Evolutionary conservation across 2,329 filamentous ascomycete species (phyloP).

Genomic region (Xylariales sp.): DNA sequence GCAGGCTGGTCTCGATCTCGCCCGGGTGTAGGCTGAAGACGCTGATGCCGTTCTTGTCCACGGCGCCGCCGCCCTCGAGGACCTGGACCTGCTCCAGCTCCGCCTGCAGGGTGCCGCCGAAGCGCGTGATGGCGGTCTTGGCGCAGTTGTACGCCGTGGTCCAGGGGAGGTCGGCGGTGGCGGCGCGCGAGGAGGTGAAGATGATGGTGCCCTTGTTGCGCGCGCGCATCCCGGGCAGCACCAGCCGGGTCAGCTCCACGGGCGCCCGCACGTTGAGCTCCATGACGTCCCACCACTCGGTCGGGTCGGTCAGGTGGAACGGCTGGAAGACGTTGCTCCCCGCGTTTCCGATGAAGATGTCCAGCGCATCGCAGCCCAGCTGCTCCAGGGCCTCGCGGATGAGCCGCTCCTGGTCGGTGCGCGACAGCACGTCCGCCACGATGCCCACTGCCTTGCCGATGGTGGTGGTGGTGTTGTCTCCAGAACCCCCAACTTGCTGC

Average conservation of each 20-base stretch:
- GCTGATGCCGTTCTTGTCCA: conserved; percentile 1
- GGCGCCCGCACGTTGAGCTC: conserved; percentile 6
- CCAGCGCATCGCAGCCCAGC: neutral
- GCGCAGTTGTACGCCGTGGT: conserved; percentile 3
- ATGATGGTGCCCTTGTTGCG: conserved; percentile 4
- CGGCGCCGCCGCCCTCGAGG: neutral
- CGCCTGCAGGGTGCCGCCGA: conserved; percentile 1
- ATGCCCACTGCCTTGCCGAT: neutral
- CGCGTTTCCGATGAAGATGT: conserved; percentile 4
- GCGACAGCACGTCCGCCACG: conserved; percentile 1
- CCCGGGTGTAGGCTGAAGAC: conserved; percentile 2
- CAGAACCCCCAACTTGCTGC: neutral
- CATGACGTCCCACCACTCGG: conserved; percentile 2
- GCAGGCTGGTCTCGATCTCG: conserved; percentile 2
- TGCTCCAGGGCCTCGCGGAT: neutral
- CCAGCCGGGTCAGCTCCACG: conserved; percentile 1
- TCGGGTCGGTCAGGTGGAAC: conserved; percentile 4
- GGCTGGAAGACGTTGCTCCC: conserved; percentile 4
- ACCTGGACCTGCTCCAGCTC: conserved; percentile 2
- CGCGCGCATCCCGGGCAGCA: conserved; percentile 1
- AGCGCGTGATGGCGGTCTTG: conserved; percentile 5
- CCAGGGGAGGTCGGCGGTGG: conserved; percentile 3
- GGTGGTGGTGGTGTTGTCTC: no score
- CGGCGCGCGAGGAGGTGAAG: conserved; percentile 1
- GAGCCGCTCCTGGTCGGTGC: neutral